Evolutionary conservation across 768 basidiomycete genomes (phyloP), one percentile per base, ranked within the genome.

Genomic region (Amanita jacksonii): DNA sequence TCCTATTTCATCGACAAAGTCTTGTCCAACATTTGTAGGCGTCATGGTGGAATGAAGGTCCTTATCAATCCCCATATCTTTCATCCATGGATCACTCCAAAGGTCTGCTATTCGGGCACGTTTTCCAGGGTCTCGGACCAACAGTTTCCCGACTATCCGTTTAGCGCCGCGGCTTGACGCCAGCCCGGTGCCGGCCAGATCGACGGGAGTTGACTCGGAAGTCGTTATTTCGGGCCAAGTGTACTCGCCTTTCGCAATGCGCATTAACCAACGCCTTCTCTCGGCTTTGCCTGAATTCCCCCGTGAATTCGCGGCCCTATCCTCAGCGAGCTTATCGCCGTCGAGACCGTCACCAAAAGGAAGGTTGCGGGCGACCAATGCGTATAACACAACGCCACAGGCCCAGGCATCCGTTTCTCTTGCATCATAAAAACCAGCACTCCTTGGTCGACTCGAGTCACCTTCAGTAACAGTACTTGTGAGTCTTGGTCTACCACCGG

Each of bases 321-420:
- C 46, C 48, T 54, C 10, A 52, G 50, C 34, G 50, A 57, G 16
- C 50, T 59, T 6, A 58, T 62, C 59, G 20, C 61, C 57, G 30
- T 77, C 61, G 16, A n/a, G n/a, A n/a, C 67, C 71, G 49, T 74
- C 72, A 2, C 71, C 87, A 63, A 94, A 94, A 3, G 88, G 90
- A 42, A 92, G 58, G 27, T 69, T 62, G 30, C 88, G 70, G 30
- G 72, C 79, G 6, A 80, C 72, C 39, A 92, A 67, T 27, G 83
- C 85, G 59, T 77, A 94, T 9, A 92, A 62, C 38, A 90, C 86
- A n/a, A 91, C 82, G 1, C 89, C 89, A 53, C 82, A 79, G 8
- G 88, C 87, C 90, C 90, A 93, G 9, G 82, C 79, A 58, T 93
- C 90, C 41, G 87, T 91, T 57, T 80, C 72, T 10, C 86, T 69